Base-by-base conservation (phyloP, 345 rosid genomes). In the Hibiscus syriacus region DNA sequence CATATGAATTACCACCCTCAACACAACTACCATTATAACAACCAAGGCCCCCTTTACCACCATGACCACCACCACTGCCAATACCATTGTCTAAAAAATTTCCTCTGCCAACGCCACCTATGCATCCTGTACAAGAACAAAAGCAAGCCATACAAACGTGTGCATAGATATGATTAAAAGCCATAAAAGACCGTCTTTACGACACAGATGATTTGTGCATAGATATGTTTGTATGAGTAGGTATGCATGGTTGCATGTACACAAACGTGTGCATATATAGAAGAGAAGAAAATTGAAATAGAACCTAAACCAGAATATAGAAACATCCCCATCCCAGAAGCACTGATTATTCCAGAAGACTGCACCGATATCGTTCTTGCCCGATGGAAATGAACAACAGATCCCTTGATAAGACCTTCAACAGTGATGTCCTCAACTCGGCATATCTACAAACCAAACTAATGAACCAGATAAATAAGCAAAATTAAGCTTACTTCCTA, bases 11-110 rank as follows among this genome's bases (percentile, higher is more conserved):
- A 59, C 99, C 99, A 73, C 99, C 99, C 13, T 67, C 85, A 55
- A 84, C 69, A 43, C 86, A 90, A 60, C 67, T 80, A 75, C 36
- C 74, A 67, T 84, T 87, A 73, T 80, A 84, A 81, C 93, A 95
- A 70, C 82, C 97, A 69, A 50, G 58, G 49, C 99, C 99, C 23
- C 99, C 99, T 77, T 73, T 82, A 70, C 99, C 99, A 73, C 99
- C 99, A 86, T 94, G 98, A 70, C 99, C 99, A 62, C 86, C 99
- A 66, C 99, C 99, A 78, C 99, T 87, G 43, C 98, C 89, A 67
- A 84, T 60, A 64, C 97, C 93, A 78, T 82, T 80, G 78, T 83
- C 82, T 63, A 83, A 70, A 77, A 84, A 70, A 20, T 79, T 78
- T 58, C 99, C 99, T 81, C 77, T 80, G 59, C 99, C 98, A 3